Percentiles rank a stretch among this genome's conserved stretches.
Conservation (phyloP, 139 green algal genomes). For the Microglena sp. region DNA sequence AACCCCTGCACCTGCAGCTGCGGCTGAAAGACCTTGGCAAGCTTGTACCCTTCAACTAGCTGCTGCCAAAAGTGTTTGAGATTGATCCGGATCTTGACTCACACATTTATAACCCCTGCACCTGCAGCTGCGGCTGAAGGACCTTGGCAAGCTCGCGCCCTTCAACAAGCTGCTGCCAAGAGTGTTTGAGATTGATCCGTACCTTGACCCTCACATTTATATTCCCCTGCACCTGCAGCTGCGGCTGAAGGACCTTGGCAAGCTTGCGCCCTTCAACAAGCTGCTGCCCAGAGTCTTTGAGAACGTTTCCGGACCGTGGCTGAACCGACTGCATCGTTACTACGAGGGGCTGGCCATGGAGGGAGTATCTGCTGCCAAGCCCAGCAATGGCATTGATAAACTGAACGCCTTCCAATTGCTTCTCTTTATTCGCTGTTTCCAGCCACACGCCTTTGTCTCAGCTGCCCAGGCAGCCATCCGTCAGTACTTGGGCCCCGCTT, state of each 20-base stretch:
- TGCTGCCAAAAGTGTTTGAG: too few relatives aligned
- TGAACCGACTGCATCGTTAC: constrained; percentile 7
- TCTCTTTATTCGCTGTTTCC: constrained; percentile 29
- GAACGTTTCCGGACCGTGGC: too few relatives aligned
- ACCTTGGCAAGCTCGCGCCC: constrained; percentile 27
- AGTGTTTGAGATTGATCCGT: too few relatives aligned
- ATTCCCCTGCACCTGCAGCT: too few relatives aligned
- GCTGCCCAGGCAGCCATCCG: constrained; percentile 11
- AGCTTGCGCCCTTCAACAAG: constrained; percentile 34
- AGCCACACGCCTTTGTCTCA: constrained; percentile 23
- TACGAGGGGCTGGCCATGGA: constrained; percentile 10
- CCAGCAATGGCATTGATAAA: background rate
- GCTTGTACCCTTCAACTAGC: constrained; percentile 24
- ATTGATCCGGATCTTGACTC: too few relatives aligned
- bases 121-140: constrained; percentile 17
- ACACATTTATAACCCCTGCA: too few relatives aligned
- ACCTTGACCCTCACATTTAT: too few relatives aligned
- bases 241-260: constrained; percentile 31
- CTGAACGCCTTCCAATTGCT: constrained; percentile 29
- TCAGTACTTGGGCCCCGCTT: constrained; percentile 18
- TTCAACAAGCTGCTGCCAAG: constrained; percentile 21
- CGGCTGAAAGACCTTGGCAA: constrained; percentile 29
- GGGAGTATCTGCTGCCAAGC: background rate
- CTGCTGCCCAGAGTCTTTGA: constrained; percentile 19
- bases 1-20: too few relatives aligned